Conservation (phyloP, 768 basidiomycete species). For the Termitomyces sp. region DNA sequence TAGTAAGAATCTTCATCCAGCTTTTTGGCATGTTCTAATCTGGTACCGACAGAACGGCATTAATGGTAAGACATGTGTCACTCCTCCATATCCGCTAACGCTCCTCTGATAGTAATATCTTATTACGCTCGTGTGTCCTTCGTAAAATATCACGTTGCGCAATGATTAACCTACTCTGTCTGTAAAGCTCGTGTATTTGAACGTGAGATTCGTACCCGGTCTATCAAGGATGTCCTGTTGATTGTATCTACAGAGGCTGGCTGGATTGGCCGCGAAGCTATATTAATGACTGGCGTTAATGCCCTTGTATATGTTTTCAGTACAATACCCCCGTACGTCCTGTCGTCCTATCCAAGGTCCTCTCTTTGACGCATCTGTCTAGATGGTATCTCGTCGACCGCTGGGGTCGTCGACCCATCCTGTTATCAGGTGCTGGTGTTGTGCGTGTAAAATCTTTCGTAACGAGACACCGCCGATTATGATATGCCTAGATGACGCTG, state of each 20-base stretch:
- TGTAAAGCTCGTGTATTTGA: conserved; percentile 80
- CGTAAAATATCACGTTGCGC: background rate
- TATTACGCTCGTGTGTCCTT: conserved; percentile 81
- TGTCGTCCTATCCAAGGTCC: background rate
- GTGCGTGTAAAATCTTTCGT: conserved; percentile 31
- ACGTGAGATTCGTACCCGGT: conserved; percentile 40
- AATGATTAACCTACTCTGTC: background rate
- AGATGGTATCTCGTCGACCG: conserved; percentile 95
- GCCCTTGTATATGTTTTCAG: conserved; percentile 74
- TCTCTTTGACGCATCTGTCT: conserved; percentile 1
- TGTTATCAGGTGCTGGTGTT: conserved; percentile 79
- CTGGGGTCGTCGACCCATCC: conserved; percentile 83
- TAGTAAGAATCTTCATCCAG: conserved; percentile 7
- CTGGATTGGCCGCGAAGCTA: conserved; percentile 89
- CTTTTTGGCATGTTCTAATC: background rate
- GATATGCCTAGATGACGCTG: conserved; percentile 60
- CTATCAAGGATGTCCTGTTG: background rate
- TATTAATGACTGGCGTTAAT: conserved; percentile 96
- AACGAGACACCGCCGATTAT: background rate
- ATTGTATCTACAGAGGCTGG: conserved; percentile 65
- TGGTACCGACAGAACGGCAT: conserved; percentile 73
- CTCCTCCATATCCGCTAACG: background rate
- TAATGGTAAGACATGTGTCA: conserved; percentile 51
- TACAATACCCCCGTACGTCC: conserved; percentile 76
- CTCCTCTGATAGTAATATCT: conserved; percentile 62